These are phyloP conservation scores for Mycena kentingensis DNA, from an alignment of 768 basidiomycete genomes.

Conservation along the genomic window DNA sequence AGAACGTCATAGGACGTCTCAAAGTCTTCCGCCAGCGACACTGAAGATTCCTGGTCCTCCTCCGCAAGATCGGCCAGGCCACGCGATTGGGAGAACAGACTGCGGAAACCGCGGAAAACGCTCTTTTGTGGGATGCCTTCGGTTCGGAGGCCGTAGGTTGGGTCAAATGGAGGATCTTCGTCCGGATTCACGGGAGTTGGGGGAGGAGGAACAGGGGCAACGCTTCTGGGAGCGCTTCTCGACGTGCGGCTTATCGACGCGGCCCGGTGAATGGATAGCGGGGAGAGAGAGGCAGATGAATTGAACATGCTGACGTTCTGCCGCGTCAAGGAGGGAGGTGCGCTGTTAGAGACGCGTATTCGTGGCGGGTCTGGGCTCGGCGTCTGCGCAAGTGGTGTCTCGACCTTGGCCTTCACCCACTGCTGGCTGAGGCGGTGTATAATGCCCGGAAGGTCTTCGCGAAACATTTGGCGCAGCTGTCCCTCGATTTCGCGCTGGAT, in stretches of 20 bases:
- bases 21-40: slow-evolving; percentile 43
- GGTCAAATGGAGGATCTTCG: slow-evolving; percentile 60
- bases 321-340: slow-evolving; percentile 21
- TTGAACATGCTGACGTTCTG: slow-evolving; percentile 22
- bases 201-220: slow-evolving; percentile 33
- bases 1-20: slow-evolving; percentile 60
- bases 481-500: slow-evolving; percentile 97
- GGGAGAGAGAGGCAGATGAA: slow-evolving; percentile 1
- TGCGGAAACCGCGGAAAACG: slow-evolving; percentile 76
- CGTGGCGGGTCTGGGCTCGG: slow-evolving; percentile 5
- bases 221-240: slow-evolving; percentile 26
- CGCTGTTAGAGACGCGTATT: slow-evolving; percentile 4
- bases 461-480: slow-evolving; percentile 96
- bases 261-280: slow-evolving; percentile 9
- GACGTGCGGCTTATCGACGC: slow-evolving; percentile 21
- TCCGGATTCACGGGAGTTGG: slow-evolving; percentile 60
- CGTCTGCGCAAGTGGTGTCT: slow-evolving; percentile 37
- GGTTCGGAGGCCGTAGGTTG: slow-evolving; percentile 92
- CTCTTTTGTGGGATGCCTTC: slow-evolving; percentile 88
- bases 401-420: slow-evolving; percentile 93
- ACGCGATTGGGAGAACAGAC: slow-evolving; percentile 66
- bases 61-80: slow-evolving; percentile 83
- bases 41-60: slow-evolving; percentile 43
- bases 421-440: slow-evolving; percentile 95
- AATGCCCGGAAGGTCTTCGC: slow-evolving; percentile 94